phyloP scores from a whole-genome alignment of 805 yeast species.

The Hanseniaspora thailandica region DNA sequence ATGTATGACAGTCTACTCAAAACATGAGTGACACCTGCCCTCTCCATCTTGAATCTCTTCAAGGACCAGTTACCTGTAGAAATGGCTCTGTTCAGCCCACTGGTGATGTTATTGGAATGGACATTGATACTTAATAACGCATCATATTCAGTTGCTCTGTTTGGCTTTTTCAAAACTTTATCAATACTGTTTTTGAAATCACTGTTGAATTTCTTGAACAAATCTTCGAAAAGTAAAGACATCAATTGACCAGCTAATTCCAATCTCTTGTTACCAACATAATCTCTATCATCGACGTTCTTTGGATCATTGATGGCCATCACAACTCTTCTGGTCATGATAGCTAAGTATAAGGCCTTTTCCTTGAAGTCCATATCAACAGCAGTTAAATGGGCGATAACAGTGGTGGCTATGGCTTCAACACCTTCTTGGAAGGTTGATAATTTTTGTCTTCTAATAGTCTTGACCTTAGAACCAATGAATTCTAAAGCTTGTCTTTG shows the following conservation, averaged over 20 bases:
- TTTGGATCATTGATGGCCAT: slow-evolving; percentile 91
- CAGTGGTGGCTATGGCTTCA: slow-evolving; percentile 90
- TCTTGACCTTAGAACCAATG: slow-evolving; percentile 82
- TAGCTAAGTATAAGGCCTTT: slow-evolving; percentile 85
- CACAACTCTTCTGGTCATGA: slow-evolving; percentile 91
- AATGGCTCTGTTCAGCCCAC: slow-evolving; percentile 89
- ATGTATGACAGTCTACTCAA: slow-evolving; percentile 82
- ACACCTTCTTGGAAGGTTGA: slow-evolving; percentile 83
- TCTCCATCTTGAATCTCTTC: slow-evolving; percentile 97
- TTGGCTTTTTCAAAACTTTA: slow-evolving; percentile 84
- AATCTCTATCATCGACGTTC: slow-evolving; percentile 97
- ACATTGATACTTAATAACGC: slow-evolving; percentile 81
- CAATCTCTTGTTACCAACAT: slow-evolving; percentile 93
- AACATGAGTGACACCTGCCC: slow-evolving; percentile 98
- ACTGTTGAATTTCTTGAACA: slow-evolving; percentile 88
- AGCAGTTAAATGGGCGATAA: slow-evolving; percentile 88
- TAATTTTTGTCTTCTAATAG: slow-evolving; percentile 81
- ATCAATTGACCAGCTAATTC: slow-evolving; percentile 96
- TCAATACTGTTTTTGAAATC: slow-evolving; percentile 93
- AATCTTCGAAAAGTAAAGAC: slow-evolving; percentile 89
- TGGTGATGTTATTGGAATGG: slow-evolving; percentile 85
- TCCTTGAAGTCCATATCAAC: slow-evolving; percentile 77
- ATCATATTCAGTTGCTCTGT: slow-evolving; percentile 89
- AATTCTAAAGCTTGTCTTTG: slow-evolving; percentile 89
- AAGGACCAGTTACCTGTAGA: slow-evolving; percentile 99